Evolutionary conservation across 306 rosid species (phyloP), one percentile per base, ranked within the genome.

Genomic region (Delonix regia): DNA sequence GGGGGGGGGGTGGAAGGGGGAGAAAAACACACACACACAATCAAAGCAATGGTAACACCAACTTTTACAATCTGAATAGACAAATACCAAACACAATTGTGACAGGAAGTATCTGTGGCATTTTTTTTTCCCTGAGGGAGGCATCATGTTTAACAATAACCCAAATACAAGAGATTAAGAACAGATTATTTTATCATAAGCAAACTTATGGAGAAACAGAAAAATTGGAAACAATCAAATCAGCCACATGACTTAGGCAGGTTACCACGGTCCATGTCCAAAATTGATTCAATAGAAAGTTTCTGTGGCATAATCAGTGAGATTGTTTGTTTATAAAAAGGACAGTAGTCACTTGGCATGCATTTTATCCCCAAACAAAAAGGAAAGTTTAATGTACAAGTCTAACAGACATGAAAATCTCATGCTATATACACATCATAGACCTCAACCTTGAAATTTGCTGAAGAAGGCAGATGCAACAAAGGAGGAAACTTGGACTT

Each of bases 51-150:
- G 66, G 64, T 73, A 79, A 53, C 78, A 34, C 71, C 73, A 27
- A 76, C 62, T 74, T 61, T 21, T 59, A 24, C 78, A 42, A 41
- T 85, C 60, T 69, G 71, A 86, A 18, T 62, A 56, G 75, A 72
- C n/a, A 73, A 57, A 55, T 62, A 34, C 60, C 66, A 33, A 75
- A 75, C 71, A 75, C 38, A 77, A 73, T 25, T 72, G 80, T 1
- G 76, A 67, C 77, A 72, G 83, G 73, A 68, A 79, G 76, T 63
- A 84, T 53, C 73, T 24, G 49, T 73, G 80, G 64, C 59, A 38
- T 16, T 19, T 24, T 21, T 49, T n/a, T 51, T 18, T 51, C 18
- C 4, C 0, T 15, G 0, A 22, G 55, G 9, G 19, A 21, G 64
- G 61, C 47, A 60, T 55, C 42, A 18, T 49, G 52, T 74, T 74